Evolutionary conservation across 2,329 filamentous ascomycete genomes (phyloP).

Genomic region (Aotearoamyces nothofagi): DNA sequence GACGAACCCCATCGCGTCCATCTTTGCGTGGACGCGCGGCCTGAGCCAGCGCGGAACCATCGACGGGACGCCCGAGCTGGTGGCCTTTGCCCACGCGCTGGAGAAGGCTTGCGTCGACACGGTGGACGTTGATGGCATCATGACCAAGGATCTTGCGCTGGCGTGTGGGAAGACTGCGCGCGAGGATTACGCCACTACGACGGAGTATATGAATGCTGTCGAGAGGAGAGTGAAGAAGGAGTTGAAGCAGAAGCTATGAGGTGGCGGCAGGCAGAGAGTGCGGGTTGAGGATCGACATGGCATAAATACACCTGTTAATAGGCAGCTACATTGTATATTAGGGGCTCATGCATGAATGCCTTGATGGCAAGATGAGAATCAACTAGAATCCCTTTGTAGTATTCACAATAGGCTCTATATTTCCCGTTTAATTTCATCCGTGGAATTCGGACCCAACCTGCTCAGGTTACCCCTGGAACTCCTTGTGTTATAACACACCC

Average conservation of each 20-base stretch:
- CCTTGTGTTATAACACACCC: no score
- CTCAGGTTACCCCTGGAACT: no score
- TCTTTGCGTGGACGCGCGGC: constrained; percentile 97
- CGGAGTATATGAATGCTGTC: constrained; percentile 82
- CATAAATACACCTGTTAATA: no score
- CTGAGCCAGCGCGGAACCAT: constrained; percentile 86
- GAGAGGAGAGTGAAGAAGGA: constrained; percentile 75
- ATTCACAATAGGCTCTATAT: no score
- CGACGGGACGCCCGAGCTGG: constrained; percentile 81
- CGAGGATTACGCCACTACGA: constrained; percentile 79
- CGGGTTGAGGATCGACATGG: no score
- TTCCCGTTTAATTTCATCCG: no score
- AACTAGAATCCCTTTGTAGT: no score
- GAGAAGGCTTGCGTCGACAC: constrained; percentile 92
- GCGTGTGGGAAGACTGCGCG: constrained; percentile 79
- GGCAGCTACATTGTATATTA: no score
- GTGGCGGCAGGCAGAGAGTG: no score
- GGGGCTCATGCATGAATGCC: no score
- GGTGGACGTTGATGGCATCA: constrained; percentile 85
- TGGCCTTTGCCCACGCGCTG: constrained; percentile 79
- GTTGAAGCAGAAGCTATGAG: constrained; percentile 58
- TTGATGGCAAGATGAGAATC: no score
- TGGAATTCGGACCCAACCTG: no score
- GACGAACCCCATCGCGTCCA: constrained; percentile 96
- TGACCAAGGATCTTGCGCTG: constrained; percentile 98